Evolutionary conservation across 2,329 filamentous ascomycete genomes (phyloP), one percentile per base, ranked within the genome.

Genomic region (Apiospora rasikravindrae): DNA sequence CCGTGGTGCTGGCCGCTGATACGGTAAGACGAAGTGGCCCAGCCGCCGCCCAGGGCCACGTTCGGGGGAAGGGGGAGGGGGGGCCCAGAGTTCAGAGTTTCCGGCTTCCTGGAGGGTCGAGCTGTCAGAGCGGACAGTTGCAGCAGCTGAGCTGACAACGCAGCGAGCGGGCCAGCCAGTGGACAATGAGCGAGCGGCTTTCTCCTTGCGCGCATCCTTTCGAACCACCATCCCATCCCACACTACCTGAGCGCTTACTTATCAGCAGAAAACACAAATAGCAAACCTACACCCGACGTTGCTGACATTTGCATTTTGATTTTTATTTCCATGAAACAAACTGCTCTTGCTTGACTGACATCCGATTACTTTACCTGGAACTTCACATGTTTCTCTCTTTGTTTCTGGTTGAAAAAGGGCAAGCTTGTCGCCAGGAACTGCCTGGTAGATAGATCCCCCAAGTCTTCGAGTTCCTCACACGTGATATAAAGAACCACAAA

Each of bases 121-220:
- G 53, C 53, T 61, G 53, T 61, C 53, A 61, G 53, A 61, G 53
- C 53, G 53, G 53, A 61, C 26, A 26, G 33, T 16, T 37, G 53
- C 53, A 61, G n/a, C n/a, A n/a, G n/a, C n/a, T n/a, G n/a, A n/a
- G 53, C 53, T 61, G 53, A 61, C 53, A 61, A 33, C 53, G 26
- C 53, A 61, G 29, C 53, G 33, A 33, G 45, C 19, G 45, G 16
- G 26, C 53, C 53, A 33, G 5, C 33, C 53, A 22, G 29, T 16
- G 29, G 51, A 57, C 51, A 33, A 57, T 33, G 51, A 57, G 14
- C 24, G 51, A 53, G 24, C 51, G 51, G 51, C 26, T 19, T 57
- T 33, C 51, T 57, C 26, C 51, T 57, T 57, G 45, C 45, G 22
- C 22, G 22, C 42, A 53, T 24, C 26, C 51, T n/a, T n/a, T 33